A percentile compares a stretch with the other conserved stretches of the same genome.
Evolutionary conservation across 352 stramenopile species (phyloP).

Genomic region (Pythium pyrilobum): DNA sequence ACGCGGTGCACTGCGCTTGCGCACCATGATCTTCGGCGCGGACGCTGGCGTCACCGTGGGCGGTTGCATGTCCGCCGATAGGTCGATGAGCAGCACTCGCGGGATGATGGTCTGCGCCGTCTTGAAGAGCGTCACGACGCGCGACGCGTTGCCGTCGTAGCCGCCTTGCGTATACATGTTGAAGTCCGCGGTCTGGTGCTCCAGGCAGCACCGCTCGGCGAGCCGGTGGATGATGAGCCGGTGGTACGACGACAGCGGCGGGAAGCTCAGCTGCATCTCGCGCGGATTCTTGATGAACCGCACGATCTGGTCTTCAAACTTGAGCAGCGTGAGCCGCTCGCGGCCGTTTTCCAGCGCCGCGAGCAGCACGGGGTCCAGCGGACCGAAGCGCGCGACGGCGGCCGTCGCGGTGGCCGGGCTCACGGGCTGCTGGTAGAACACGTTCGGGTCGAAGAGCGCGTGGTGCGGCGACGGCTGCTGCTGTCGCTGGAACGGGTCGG

Average conservation of each 20-base stretch:
- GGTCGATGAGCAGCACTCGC: slow-evolving; percentile 81
- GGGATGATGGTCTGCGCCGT: slow-evolving; percentile 74
- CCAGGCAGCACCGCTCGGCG: slow-evolving; percentile 89
- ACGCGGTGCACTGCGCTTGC: slow-evolving; percentile 44
- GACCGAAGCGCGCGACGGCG: slow-evolving; percentile 32
- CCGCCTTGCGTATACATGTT: slow-evolving; percentile 35
- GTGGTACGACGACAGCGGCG: slow-evolving; percentile 83
- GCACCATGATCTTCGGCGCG: slow-evolving; percentile 92
- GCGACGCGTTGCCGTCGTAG: slow-evolving; percentile 60
- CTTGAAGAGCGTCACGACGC: slow-evolving; percentile 89
- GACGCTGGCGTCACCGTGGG: slow-evolving; percentile 59
- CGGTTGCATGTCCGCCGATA: slow-evolving; percentile 71
- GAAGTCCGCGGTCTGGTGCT: slow-evolving; percentile 83
- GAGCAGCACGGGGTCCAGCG: slow-evolving; percentile 73
- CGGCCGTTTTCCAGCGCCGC: slow-evolving; percentile 74
- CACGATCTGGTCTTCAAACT: slow-evolving; percentile 87
- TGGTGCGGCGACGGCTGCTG: slow-evolving; percentile 15
- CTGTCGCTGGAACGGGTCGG: slow-evolving; percentile 2
- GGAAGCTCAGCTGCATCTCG: slow-evolving; percentile 73
- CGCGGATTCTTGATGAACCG: slow-evolving; percentile 61
- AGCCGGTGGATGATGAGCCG: slow-evolving; percentile 90
- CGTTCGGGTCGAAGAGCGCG: slow-evolving; percentile 23
- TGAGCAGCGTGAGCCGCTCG: slow-evolving; percentile 73
- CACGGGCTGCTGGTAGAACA: slow-evolving; percentile 27
- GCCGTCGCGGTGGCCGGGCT: slow-evolving; percentile 57